These are phyloP conservation scores for Scolecobasidium constrictum DNA, from an alignment of 2,329 filamentous ascomycete genomes.

Conservation along the genomic window DNA sequence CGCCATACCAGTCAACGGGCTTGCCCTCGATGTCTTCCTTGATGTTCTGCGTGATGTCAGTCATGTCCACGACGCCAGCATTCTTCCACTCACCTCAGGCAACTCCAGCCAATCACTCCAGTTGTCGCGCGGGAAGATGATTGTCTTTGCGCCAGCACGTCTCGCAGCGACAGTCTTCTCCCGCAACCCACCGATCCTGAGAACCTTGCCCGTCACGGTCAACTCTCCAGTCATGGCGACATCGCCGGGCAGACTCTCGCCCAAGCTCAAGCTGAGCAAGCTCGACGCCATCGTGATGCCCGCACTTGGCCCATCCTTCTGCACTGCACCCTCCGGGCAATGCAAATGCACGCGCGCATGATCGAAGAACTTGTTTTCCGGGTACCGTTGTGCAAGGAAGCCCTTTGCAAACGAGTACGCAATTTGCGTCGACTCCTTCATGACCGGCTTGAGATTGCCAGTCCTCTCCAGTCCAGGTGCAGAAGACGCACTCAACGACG, in stretches of 20 bases:
- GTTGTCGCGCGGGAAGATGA: slow-evolving; percentile 93
- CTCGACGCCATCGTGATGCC: slow-evolving; percentile 98
- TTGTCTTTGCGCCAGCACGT: slow-evolving; percentile 80
- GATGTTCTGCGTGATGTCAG: slow-evolving; percentile 77
- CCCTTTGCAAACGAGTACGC: slow-evolving; percentile 95
- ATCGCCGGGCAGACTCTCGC: slow-evolving; percentile 67
- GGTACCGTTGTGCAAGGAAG: slow-evolving; percentile 72
- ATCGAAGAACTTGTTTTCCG: slow-evolving; percentile 90
- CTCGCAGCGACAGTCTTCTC: slow-evolving; percentile 97
- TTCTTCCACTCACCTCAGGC: slow-evolving; percentile 63
- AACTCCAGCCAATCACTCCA: slow-evolving; percentile 95
- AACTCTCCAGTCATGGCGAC: slow-evolving; percentile 97
- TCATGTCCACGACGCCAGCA: slow-evolving; percentile 15
- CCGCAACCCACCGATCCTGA: slow-evolving; percentile 83
- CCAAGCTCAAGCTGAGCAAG: slow-evolving; percentile 72
- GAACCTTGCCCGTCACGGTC: slow-evolving; percentile 91
- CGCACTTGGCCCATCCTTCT: slow-evolving; percentile 71
- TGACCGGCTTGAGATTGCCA: slow-evolving; percentile 88
- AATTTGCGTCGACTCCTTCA: slow-evolving; percentile 95
- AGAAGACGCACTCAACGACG: slow-evolving; percentile 61
- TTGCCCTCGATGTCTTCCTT: slow-evolving; percentile 90
- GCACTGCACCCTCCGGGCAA: slow-evolving; percentile 90
- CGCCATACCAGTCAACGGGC: slow-evolving; percentile 84
- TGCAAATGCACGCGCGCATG: slow-evolving; percentile 92
- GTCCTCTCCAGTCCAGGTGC: slow-evolving; percentile 79